Evolutionary conservation across 2,329 filamentous ascomycete species (phyloP), one percentile per base, ranked within the genome.

Genomic region (Eurotiales sp.): DNA sequence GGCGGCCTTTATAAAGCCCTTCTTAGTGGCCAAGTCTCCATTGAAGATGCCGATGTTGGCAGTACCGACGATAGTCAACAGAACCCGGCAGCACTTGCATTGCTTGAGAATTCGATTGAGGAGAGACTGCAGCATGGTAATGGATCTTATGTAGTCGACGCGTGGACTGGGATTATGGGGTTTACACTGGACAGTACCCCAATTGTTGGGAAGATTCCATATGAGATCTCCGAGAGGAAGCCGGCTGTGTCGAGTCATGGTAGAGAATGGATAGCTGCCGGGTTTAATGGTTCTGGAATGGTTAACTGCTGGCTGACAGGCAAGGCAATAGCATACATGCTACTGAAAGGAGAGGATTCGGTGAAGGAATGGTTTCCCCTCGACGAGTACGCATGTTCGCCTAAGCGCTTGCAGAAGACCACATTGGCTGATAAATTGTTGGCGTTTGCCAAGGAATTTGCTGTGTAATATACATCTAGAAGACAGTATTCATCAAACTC

Each of bases 231-330:
- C 12, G 54, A 85, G 36, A 5, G 56, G 52, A 4, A 25, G n/a
- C 39, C 41, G 10, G 39, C 25, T 22, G n/a, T 7, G 15, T 47
- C 61, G 8, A 23, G 25, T 7, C 61, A 30, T 1, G 42, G 54
- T 1, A 59, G 59, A 14, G 65, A 67, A 52, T 87, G 79, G 77
- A 68, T 83, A 2, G 75, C 74, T n/a, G 81, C 78, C 2, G 76
- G 79, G 8, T 86, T 86, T 58, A 83, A 85, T 62, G 84, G 84
- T 1, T 81, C 86, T 64, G 82, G 83, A 0, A 86, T 86, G 84
- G 70, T 47, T 76, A 84, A 78, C 75, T 84, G 62, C 44, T 62
- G 59, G 59, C 56, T 54, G 41, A 55, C 58, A 37, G 64, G 62
- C 2, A 60, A 66, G 42, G 61, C 58, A 2, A 44, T 67, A 34